A percentile compares a stretch with the other conserved stretches of the same genome.
Evolutionary conservation across 176 grass and related monocot species (phyloP).

Genomic region (Bromus sterilis): DNA sequence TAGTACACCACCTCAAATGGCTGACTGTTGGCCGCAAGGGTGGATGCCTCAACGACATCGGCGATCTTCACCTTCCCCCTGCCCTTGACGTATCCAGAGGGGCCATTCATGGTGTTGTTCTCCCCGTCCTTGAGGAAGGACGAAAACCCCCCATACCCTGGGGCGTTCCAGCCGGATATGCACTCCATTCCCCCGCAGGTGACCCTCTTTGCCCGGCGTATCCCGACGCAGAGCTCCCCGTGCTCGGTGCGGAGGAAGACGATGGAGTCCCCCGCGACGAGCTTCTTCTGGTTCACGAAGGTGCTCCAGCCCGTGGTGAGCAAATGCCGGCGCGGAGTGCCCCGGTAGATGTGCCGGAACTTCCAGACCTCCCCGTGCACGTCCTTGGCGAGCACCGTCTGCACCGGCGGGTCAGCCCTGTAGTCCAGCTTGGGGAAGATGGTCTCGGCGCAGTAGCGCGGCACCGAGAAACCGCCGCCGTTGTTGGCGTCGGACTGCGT

Average conservation of each 20-base stretch:
- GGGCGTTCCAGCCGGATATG: slow-evolving; percentile 52
- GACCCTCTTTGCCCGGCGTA: slow-evolving; percentile 43
- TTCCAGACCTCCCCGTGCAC: slow-evolving; percentile 60
- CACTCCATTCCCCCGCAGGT: slow-evolving; percentile 33
- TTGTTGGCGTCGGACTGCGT: slow-evolving; percentile 73
- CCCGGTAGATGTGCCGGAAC: slow-evolving; percentile 72
- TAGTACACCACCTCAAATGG: slow-evolving; percentile 66
- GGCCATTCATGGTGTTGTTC: slow-evolving; percentile 28
- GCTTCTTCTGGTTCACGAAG: slow-evolving; percentile 70
- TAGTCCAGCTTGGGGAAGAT: slow-evolving; percentile 69
- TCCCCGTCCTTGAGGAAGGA: slow-evolving; percentile 54
- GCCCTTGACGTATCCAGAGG: slow-evolving; percentile 25
- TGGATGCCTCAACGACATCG: slow-evolving; percentile 32
- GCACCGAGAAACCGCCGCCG: slow-evolving; percentile 65
- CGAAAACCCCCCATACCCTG: slow-evolving; percentile 38
- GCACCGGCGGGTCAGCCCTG: slow-evolving; percentile 39
- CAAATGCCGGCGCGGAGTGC: slow-evolving; percentile 61
- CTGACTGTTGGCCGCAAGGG: slow-evolving; percentile 30
- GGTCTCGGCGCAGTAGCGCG: slow-evolving; percentile 63
- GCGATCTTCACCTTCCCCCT: slow-evolving; percentile 44
- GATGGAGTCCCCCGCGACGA: slow-evolving; percentile 55
- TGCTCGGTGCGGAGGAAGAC: slow-evolving; percentile 44
- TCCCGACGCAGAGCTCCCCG: slow-evolving; percentile 48
- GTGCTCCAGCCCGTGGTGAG: slow-evolving; percentile 70
- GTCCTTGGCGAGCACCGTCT: slow-evolving; percentile 55